These are phyloP conservation scores for Phytophthora brassicae DNA, from an alignment of 352 stramenopile genomes.

Conservation along the genomic window DNA sequence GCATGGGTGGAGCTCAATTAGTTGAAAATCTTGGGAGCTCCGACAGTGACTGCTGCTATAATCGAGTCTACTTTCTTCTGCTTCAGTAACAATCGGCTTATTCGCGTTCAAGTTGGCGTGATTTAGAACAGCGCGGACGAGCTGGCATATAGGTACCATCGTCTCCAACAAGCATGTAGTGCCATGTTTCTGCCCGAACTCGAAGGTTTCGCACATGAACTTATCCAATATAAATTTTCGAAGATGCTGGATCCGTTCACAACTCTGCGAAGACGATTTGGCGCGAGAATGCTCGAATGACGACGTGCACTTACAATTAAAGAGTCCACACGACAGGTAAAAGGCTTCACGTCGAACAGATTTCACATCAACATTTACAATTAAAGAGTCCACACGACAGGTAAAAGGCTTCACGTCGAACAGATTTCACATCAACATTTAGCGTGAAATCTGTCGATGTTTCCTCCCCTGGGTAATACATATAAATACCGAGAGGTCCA, in stretches of 20 bases:
- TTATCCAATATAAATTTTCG: constrained; percentile 61
- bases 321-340: constrained; percentile 74
- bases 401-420: constrained; percentile 81
- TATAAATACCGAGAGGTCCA: constrained; percentile 76
- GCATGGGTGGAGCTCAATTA: constrained; percentile 28
- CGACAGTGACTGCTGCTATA: neutral
- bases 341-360: constrained; percentile 72
- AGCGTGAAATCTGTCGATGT: neutral
- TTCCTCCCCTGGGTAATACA: constrained; percentile 70
- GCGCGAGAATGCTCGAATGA: constrained; percentile 62
- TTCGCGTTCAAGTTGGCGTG: constrained; percentile 56
- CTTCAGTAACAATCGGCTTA: neutral
- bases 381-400: constrained; percentile 70
- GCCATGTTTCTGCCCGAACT: constrained; percentile 28
- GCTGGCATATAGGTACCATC: constrained; percentile 63
- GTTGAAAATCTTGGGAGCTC: constrained; percentile 26
- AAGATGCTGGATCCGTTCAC: constrained; percentile 37
- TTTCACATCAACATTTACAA: constrained; percentile 59
- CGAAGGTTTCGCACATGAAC: constrained; percentile 56
- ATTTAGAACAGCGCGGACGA: constrained; percentile 67
- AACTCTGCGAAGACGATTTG: constrained; percentile 3
- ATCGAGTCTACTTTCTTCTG: neutral
- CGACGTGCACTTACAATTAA: constrained; percentile 60
- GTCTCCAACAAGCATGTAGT: constrained; percentile 50
- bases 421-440: constrained; percentile 40